Conservation (phyloP, 768 basidiomycete genomes). For the Lentinula sp. region DNA sequence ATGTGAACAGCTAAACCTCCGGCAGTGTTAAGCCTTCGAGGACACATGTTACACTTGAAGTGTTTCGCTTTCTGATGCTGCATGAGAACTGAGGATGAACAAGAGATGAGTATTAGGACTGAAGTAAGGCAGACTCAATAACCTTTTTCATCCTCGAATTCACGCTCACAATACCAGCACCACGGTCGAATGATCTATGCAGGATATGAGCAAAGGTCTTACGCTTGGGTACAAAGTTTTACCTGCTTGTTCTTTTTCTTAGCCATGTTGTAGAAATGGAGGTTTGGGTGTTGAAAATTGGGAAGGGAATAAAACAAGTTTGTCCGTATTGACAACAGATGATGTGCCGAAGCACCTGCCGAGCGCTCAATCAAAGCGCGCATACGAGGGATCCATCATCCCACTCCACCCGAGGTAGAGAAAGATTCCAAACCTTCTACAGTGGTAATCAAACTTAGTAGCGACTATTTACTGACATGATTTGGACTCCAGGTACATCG, state of each 20-base stretch:
- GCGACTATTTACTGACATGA: no score
- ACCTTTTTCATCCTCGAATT: conserved; percentile 99
- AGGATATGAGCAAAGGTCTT: conserved; percentile 1
- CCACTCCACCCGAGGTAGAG: no score
- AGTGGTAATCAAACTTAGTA: no score
- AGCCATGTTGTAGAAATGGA: conserved; percentile 28
- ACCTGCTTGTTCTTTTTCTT: conserved; percentile 63
- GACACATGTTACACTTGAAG: conserved; percentile 97
- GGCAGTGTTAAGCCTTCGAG: conserved; percentile 91
- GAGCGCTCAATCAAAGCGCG: neutral
- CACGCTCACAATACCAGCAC: conserved; percentile 99
- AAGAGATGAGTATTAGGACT: neutral
- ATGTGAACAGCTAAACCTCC: conserved; percentile 97
- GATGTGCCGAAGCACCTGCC: neutral
- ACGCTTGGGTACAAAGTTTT: neutral
- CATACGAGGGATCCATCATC: no score
- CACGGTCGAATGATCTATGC: conserved; percentile 77
- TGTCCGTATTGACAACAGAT: neutral
- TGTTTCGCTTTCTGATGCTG: conserved; percentile 99
- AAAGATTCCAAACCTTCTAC: no score
- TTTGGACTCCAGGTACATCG: no score
- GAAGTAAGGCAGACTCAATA: conserved; percentile 14
- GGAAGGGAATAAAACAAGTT: neutral
- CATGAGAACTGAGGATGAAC: conserved; percentile 68
- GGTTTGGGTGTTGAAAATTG: neutral